Evolutionary conservation across 2,329 filamentous ascomycete species (phyloP), one percentile per base, ranked within the genome.

Genomic region (Fragosphaeria purpurea): DNA sequence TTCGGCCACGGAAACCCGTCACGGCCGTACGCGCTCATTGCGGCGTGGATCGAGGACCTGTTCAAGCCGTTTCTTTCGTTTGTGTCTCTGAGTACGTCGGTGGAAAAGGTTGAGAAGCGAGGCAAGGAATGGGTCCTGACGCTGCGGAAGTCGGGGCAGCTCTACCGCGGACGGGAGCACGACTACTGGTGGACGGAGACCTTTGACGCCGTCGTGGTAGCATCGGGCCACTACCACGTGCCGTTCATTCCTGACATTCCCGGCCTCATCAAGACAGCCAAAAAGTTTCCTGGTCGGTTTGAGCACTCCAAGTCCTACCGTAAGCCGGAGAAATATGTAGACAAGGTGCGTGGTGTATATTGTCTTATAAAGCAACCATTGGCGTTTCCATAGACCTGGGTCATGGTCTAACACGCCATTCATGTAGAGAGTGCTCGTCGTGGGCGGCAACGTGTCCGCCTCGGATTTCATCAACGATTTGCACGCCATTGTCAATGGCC

Each of bases 1-100:
- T 33, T 41, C 56, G 82, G 80, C 0, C 56, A 66, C 0, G 66
- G 76, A n/a, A 80, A 79, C 0, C 82, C 81, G 0, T 85, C 84
- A 55, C 67, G 81, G 0, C 76, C 80, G 52, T 82, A 80, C 67
- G 68, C 67, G 4, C 70, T 79, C 1, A 71, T 85, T 6, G 65
- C 70, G 32, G 58, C 68, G 10, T 85, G 81, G 52, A 64, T 85
- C 12, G 67, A 74, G 45, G 63, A 59, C 1, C 62, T 85, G 0
- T 59, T 83, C 2, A 61, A 72, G 47, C 58, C 40, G 9, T 50
- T 47, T 32, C 47, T 37, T 7, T 31, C 30, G 4, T 39, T 73
- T 0, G 61, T 77, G 1, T 66, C 69, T 5, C 70, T 75, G 48
- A 71, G 73, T 47, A 83, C 79, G 0, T 79, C 76, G 0, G 77